Percentiles rank a stretch among this genome's conserved stretches.
Evolutionary conservation across 169 alveolate genomes (phyloP).

Genomic region (Plasmodium falciparum): DNA sequence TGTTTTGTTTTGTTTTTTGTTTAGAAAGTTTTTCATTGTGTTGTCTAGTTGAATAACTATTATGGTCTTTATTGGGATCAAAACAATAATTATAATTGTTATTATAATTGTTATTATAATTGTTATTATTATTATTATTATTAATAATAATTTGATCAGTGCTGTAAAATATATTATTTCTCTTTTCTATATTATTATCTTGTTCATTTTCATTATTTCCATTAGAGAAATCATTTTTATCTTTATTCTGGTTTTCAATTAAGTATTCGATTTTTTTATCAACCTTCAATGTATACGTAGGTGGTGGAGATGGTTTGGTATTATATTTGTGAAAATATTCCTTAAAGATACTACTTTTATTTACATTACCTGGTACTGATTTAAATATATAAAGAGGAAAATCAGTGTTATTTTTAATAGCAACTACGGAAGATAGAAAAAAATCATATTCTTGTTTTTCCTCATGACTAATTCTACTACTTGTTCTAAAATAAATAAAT

Average conservation of each 20-base stretch:
- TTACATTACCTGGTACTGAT: slow-evolving; percentile 74
- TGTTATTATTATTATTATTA: background rate
- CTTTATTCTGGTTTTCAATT: slow-evolving; percentile 17
- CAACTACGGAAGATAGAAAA: slow-evolving; percentile 58
- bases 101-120: background rate
- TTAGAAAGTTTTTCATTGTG: too few species aligned
- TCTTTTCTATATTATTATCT: background rate
- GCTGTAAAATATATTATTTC: background rate
- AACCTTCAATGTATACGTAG: slow-evolving; percentile 68
- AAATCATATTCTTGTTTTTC: slow-evolving; percentile 76
- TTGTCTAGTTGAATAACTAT: background rate
- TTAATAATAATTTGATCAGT: background rate
- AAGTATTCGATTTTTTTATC: slow-evolving; percentile 64
- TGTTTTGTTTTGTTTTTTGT: background rate
- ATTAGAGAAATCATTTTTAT: slow-evolving; percentile 1
- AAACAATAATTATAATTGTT: too few species aligned
- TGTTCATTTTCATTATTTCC: background rate
- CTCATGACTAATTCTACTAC: slow-evolving; percentile 65
- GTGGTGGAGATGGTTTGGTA: slow-evolving; percentile 72
- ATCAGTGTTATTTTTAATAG: slow-evolving; percentile 73
- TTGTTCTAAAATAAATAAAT: slow-evolving; percentile 56
- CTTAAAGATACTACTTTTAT: slow-evolving; percentile 47
- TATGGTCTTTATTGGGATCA: background rate
- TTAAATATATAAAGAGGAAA: slow-evolving; percentile 56
- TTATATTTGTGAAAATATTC: slow-evolving; percentile 68